These are phyloP conservation scores for Mycogone perniciosa DNA, from an alignment of 2,329 filamentous ascomycete genomes.

Conservation along the genomic window DNA sequence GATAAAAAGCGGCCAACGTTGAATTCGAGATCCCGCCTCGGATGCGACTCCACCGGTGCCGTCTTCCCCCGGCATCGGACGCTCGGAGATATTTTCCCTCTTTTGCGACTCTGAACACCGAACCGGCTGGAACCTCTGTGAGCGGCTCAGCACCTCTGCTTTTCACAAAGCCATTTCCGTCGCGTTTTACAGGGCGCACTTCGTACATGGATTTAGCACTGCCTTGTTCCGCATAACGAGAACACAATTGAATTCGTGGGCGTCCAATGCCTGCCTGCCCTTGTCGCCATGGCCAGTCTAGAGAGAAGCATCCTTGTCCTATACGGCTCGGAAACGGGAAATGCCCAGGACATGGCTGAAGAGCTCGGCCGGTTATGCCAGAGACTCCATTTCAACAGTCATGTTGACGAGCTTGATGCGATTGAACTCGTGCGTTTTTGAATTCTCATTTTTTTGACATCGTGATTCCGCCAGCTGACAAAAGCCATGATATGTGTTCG, in stretches of 20 bases:
- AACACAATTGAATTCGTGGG: too few relatives aligned
- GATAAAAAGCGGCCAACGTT: not conserved
- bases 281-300: constrained; percentile 20
- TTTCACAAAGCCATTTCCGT: too few relatives aligned
- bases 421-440: constrained; percentile 62
- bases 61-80: constrained; percentile 10
- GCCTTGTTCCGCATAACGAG: too few relatives aligned
- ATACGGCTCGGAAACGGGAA: constrained; percentile 94
- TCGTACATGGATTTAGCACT: too few relatives aligned
- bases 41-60: constrained; percentile 1
- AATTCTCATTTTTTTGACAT: not conserved
- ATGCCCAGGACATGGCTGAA: constrained; percentile 83
- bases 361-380: constrained; percentile 71
- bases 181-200: too few relatives aligned
- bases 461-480: not conserved
- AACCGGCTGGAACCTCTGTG: too few relatives aligned
- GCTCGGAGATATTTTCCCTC: not conserved
- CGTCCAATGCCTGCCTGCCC: not conserved
- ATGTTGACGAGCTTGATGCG: constrained; percentile 70
- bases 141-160: too few relatives aligned
- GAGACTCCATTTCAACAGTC: constrained; percentile 70
- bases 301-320: constrained; percentile 58
- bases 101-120: too few relatives aligned
- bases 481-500: not conserved
- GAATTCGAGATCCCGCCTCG: constrained; percentile 1